These are phyloP conservation scores for Cyclotella baltica DNA, from an alignment of 108 stramenopile genomes.

Conservation along the genomic window DNA sequence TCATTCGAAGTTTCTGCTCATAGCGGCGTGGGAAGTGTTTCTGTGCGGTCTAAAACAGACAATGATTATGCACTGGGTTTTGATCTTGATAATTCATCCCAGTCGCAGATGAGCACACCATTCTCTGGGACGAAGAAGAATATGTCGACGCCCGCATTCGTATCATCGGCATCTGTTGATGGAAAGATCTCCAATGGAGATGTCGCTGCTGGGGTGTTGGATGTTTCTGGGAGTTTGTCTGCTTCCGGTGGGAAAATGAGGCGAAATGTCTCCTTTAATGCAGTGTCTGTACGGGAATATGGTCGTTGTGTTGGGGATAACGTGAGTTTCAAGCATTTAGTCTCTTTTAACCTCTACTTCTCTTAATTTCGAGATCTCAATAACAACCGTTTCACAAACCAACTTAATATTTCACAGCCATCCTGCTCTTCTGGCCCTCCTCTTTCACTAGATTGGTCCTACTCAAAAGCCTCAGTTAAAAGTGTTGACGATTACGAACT, in stretches of 20 bases:
- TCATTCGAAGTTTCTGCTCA: background rate
- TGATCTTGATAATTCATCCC: constrained; percentile 31
- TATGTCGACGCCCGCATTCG: background rate
- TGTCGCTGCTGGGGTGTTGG: constrained; percentile 4
- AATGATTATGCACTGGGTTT: constrained; percentile 25
- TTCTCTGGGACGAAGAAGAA: background rate
- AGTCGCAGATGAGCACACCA: background rate
- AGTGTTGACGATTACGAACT: constrained; percentile 33
- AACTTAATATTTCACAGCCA: background rate
- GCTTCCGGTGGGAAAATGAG: constrained; percentile 15
- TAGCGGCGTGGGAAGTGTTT: constrained; percentile 3
- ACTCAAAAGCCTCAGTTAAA: constrained; percentile 42
- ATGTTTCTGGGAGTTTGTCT: background rate
- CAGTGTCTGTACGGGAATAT: constrained; percentile 53
- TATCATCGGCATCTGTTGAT: constrained; percentile 1
- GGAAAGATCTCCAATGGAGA: background rate
- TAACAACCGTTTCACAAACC: background rate
- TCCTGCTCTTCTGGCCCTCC: constrained; percentile 12
- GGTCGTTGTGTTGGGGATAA: constrained; percentile 49
- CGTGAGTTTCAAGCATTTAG: constrained; percentile 13
- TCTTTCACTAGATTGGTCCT: constrained; percentile 40
- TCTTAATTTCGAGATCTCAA: background rate
- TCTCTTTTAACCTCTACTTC: background rate
- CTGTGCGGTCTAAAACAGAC: background rate
- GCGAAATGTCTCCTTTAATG: constrained; percentile 44